A percentile compares a stretch with the other conserved stretches of the same genome.
These are phyloP conservation scores for Magnaporthiopsis rhizophila DNA, from an alignment of 2,329 filamentous ascomycete genomes.

Conservation along the genomic window DNA sequence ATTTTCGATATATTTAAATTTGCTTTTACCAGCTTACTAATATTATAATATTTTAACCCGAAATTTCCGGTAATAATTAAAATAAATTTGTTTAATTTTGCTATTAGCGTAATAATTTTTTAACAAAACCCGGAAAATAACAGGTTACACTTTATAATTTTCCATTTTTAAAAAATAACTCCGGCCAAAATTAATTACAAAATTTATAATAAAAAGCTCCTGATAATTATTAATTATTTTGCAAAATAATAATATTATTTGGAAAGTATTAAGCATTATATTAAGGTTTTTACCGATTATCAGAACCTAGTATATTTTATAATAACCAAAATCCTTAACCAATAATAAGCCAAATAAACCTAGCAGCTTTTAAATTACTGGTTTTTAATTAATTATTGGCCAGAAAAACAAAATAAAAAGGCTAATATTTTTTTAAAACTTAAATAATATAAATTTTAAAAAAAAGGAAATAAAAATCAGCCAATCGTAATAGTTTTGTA, in stretches of 20 bases:
- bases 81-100: too few relatives aligned
- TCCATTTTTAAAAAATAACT: neutral
- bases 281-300: neutral
- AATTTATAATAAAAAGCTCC: too few relatives aligned
- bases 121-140: too few relatives aligned
- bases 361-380: neutral
- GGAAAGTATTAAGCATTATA: neutral
- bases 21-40: too few relatives aligned
- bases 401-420: neutral
- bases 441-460: neutral
- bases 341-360: neutral
- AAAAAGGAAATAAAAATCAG: too few relatives aligned
- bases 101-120: too few relatives aligned
- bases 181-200: neutral
- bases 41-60: too few relatives aligned
- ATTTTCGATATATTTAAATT: neutral
- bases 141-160: neutral
- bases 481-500: neutral
- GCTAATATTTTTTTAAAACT: neutral
- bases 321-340: too few relatives aligned
- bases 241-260: neutral
- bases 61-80: too few relatives aligned
- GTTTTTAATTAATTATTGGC: neutral
- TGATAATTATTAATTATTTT: neutral
- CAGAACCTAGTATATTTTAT: neutral